Percentiles rank a stretch among this genome's conserved stretches.
phyloP scores from a whole-genome alignment of 495 filamentous ascomycete genomes.

The Lasiosphaeria ovina region DNA sequence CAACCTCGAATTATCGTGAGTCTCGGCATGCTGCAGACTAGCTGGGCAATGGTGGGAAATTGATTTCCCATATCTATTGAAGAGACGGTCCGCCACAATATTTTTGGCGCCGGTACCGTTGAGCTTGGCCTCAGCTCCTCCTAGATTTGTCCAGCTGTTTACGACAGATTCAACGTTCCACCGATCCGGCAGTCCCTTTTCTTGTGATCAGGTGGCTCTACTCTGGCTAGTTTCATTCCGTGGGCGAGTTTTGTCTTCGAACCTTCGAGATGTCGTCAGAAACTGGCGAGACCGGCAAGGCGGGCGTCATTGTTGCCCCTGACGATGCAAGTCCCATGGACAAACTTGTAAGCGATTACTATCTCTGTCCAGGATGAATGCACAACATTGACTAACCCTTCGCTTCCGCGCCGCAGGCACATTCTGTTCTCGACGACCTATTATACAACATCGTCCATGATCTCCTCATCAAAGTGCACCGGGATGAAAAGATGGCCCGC shows the following conservation, averaged over 20 bases:
- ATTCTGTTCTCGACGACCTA: conserved; percentile 62
- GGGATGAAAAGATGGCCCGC: conserved; percentile 70
- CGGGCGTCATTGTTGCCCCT: conserved; percentile 46
- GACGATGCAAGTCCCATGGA: conserved; percentile 40
- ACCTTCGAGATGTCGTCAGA: conserved; percentile 15
- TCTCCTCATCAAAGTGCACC: conserved; percentile 66
- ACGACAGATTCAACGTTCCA: not conserved
- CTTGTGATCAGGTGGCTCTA: not conserved
- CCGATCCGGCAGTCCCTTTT: not conserved
- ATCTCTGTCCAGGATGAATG: not conserved
- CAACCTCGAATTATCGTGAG: not conserved
- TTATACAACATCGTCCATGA: conserved; percentile 74
- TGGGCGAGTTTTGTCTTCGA: not conserved
- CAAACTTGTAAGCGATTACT: conserved; percentile 41
- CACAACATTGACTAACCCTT: not conserved
- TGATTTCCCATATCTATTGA: not conserved
- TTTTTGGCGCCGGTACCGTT: not conserved
- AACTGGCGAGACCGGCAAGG: conserved; percentile 41
- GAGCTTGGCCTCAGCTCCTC: conserved; percentile 7
- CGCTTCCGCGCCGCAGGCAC: conserved; percentile 36
- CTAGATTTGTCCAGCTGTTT: conserved; percentile 1
- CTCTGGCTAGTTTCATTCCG: not conserved
- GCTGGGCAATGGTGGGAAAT: conserved; percentile 5
- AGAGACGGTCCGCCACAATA: conserved; percentile 6
- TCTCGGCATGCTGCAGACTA: not conserved